phyloP scores from a whole-genome alignment of 805 yeast species.

The Myxozyma neglecta region DNA sequence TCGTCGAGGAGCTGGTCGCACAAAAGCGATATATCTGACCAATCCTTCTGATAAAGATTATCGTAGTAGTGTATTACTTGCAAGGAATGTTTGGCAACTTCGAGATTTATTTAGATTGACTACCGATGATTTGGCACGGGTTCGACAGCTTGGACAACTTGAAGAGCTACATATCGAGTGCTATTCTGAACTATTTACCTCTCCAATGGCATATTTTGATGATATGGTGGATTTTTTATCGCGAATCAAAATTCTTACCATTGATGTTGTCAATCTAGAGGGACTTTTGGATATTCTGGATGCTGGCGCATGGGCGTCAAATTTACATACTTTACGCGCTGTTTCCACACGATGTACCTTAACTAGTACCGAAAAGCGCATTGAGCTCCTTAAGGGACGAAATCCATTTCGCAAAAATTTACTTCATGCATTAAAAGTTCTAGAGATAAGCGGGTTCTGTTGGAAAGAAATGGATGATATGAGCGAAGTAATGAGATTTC shows the following conservation, averaged over 20 bases:
- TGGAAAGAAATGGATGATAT: slow-evolving; percentile 5
- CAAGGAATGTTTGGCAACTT: background rate
- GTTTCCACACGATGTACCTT: background rate
- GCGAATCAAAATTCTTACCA: background rate
- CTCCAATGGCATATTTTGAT: background rate
- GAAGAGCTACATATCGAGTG: slow-evolving; percentile 2
- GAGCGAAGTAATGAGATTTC: background rate
- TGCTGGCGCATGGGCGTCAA: background rate
- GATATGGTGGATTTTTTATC: background rate
- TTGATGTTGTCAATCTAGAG: background rate
- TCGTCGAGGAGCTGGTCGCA: background rate
- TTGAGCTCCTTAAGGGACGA: background rate
- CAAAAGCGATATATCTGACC: background rate
- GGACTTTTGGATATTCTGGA: background rate
- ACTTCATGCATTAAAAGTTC: background rate
- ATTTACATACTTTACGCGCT: background rate
- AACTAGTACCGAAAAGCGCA: background rate
- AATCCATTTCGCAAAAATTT: background rate
- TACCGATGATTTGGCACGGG: slow-evolving; percentile 1
- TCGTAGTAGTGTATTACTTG: background rate
- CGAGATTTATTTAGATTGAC: background rate
- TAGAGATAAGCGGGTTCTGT: background rate
- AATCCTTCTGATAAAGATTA: background rate
- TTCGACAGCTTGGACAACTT: background rate
- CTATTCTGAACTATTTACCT: background rate